Evolutionary conservation across 2,329 filamentous ascomycete species (phyloP).

Genomic region (Domatiomyces globalis): DNA sequence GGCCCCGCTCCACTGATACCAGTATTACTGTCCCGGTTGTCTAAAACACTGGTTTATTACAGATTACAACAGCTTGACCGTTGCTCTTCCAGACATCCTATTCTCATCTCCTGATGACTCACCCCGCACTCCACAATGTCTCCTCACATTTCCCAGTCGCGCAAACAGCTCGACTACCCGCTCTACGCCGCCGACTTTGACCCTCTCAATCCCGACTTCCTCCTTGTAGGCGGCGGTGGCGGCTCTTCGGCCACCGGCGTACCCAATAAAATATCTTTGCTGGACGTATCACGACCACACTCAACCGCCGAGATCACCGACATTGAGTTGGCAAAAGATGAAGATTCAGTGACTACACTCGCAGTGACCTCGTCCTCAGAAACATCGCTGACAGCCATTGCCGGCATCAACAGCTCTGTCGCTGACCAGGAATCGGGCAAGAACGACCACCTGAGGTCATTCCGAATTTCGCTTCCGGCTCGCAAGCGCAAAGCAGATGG

Average conservation of each 20-base stretch:
- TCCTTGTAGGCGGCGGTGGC: conserved; percentile 77
- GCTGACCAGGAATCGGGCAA: conserved; percentile 57
- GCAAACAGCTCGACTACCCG: conserved; percentile 54
- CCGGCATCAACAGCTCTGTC: conserved; percentile 72
- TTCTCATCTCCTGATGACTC: neutral
- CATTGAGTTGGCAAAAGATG: conserved; percentile 63
- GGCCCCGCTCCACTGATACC: too few species aligned
- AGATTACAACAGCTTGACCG: neutral
- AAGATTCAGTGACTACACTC: conserved; percentile 79
- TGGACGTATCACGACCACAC: conserved; percentile 54
- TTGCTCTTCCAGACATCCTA: neutral
- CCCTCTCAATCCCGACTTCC: conserved; percentile 56
- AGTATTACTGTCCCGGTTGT: too few species aligned
- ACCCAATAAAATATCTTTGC: conserved; percentile 64
- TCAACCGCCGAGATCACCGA: conserved; percentile 54
- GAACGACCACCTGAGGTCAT: conserved; percentile 72
- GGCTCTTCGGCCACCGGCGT: conserved; percentile 70
- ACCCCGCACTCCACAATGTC: conserved; percentile 4
- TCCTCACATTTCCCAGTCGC: conserved; percentile 10
- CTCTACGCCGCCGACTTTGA: conserved; percentile 83
- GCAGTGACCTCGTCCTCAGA: conserved; percentile 50
- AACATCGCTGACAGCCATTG: conserved; percentile 44
- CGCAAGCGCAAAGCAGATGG: conserved; percentile 24
- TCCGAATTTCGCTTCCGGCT: conserved; percentile 47
- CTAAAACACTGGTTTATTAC: too few species aligned